These are phyloP conservation scores for Hypoxylon fuscum DNA, from an alignment of 495 filamentous ascomycete species.

Conservation along the genomic window DNA sequence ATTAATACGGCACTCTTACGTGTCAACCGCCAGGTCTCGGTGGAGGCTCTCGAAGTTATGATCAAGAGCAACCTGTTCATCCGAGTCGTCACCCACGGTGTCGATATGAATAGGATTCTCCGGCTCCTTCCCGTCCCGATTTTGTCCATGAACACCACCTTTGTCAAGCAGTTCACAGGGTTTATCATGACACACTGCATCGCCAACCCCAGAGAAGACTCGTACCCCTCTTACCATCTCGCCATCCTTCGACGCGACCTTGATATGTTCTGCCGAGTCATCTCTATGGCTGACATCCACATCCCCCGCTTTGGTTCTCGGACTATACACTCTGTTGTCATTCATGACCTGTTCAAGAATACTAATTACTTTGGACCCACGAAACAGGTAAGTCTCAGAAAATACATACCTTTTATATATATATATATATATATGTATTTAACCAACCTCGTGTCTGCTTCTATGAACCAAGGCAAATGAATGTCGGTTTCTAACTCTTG, in stretches of 20 bases:
- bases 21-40: not conserved
- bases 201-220: not conserved
- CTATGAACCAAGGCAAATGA: too few species aligned
- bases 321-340: not conserved
- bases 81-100: not conserved
- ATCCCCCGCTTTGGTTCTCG: not conserved
- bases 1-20: not conserved
- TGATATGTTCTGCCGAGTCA: not conserved
- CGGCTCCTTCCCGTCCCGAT: not conserved
- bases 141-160: not conserved
- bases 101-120: not conserved
- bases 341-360: not conserved
- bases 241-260: not conserved
- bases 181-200: not conserved
- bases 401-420: not conserved
- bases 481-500: not conserved
- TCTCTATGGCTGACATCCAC: not conserved
- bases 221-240: not conserved
- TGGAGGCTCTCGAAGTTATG: not conserved
- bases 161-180: not conserved
- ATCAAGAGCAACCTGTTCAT: not conserved
- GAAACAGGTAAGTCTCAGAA: not conserved
- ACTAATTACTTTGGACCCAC: not conserved
- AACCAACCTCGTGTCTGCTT: too few species aligned
- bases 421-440: too few species aligned